These are phyloP conservation scores for Trichoderma asperelloides DNA, from an alignment of 495 filamentous ascomycete species.

Conservation along the genomic window DNA sequence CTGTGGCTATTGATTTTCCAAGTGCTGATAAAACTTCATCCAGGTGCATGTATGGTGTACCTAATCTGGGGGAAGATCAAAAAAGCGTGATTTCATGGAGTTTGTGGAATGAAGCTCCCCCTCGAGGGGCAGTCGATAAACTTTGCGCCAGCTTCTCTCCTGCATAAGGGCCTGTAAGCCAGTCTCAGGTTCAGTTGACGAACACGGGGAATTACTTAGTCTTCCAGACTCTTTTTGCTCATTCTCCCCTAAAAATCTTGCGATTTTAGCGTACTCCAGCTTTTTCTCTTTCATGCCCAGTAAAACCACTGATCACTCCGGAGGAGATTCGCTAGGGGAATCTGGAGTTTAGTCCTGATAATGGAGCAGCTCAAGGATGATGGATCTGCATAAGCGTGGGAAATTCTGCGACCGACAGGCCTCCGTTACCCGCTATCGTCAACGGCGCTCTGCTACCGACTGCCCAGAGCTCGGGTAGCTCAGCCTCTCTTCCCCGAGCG, in stretches of 20 bases:
- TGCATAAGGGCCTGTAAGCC: background rate
- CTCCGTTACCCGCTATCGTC: background rate
- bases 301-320: background rate
- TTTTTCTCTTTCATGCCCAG: background rate
- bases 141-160: background rate
- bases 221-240: background rate
- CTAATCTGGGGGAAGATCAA: no score
- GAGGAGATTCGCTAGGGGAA: background rate
- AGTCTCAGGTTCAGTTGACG: constrained; percentile 1
- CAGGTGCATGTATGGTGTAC: no score
- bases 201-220: background rate
- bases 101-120: no score
- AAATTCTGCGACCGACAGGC: background rate
- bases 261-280: background rate
- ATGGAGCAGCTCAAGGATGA: background rate
- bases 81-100: background rate
- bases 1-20: no score
- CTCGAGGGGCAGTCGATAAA: background rate
- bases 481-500: background rate
- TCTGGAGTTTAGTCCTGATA: background rate
- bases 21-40: no score
- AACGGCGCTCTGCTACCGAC: background rate
- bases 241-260: background rate
- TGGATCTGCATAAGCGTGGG: background rate
- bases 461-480: background rate